Percentiles rank a stretch among this genome's conserved stretches.
phyloP scores from a whole-genome alignment of 345 rosid species.

The Salix caprea region DNA sequence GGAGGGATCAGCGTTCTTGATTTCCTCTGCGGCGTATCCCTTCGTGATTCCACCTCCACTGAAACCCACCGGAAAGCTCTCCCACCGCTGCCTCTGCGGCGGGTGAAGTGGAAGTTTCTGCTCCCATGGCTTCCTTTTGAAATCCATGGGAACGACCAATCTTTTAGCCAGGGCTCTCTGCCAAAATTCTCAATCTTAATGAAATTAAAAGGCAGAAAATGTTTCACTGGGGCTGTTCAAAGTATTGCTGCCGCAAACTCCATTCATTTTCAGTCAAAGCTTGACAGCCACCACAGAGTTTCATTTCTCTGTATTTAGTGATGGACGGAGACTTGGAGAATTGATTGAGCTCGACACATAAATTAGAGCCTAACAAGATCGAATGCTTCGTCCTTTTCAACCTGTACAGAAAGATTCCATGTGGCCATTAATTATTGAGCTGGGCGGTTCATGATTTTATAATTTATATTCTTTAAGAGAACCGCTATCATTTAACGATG shows the following conservation, averaged over 20 bases:
- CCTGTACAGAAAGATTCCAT: neutral
- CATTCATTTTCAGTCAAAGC: too few species aligned
- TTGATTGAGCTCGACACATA: too few species aligned
- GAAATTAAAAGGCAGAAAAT: neutral
- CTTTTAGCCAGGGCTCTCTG: slow-evolving; percentile 27
- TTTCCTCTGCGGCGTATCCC: slow-evolving; percentile 39
- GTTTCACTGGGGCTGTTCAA: too few species aligned
- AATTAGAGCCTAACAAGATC: too few species aligned
- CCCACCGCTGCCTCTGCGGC: slow-evolving; percentile 37
- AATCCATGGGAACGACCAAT: slow-evolving; percentile 46
- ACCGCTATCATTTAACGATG: neutral
- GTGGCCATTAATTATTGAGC: too few species aligned
- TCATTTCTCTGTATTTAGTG: too few species aligned
- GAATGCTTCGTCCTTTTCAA: neutral
- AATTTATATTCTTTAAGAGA: too few species aligned
- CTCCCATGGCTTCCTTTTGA: slow-evolving; percentile 56
- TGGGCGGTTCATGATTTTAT: too few species aligned
- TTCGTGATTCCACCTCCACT: slow-evolving; percentile 41
- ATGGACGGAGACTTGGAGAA: too few species aligned
- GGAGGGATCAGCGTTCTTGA: slow-evolving; percentile 45
- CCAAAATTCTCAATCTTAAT: neutral
- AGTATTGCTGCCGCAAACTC: too few species aligned
- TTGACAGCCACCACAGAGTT: too few species aligned
- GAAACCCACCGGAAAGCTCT: slow-evolving; percentile 50
- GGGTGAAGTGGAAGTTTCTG: slow-evolving; percentile 45